Base-by-base conservation (phyloP, 208 protist genomes). In the Trypanosoma congolense region DNA sequence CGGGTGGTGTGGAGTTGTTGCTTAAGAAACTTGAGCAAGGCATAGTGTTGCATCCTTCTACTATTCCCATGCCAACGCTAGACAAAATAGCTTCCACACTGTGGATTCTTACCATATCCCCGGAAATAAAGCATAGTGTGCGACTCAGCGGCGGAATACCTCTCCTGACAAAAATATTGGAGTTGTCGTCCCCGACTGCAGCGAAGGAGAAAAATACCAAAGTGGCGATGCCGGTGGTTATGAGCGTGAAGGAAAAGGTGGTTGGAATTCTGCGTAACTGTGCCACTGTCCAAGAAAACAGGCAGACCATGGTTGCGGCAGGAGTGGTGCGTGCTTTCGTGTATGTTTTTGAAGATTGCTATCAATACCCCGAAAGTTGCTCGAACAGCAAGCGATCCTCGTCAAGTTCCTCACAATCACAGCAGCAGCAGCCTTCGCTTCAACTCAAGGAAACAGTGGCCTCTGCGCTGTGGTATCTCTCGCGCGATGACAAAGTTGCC, bases 71-170 rank as follows among this genome's bases (percentile, higher is more conserved):
- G n/a, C 70, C 65, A 19, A 87, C 83, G 14, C 26, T 96, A 19
- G 92, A 96, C 54, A 97, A 96, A 51, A 49, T 97, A n/a, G 80
- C 76, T 14, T 85, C 80, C 21, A 94, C 84, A 28, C 65, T 97
- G 25, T 96, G 88, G 90, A 95, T 97, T 53, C 63, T 94, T 33
- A 92, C 83, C 30, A 90, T 92, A 46, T 83, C 87, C 22, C 80
- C 82, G 0, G 85, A 95, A 28, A 93, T 93, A 68, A 97, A 97
- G 65, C 77, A 90, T 56, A 78, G 76, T 4, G 75, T 97, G 12
- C 66, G 80, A 33, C 59, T 79, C n/a, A 64, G 67, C 31, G 82
- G 80, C 3, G 92, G 86, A 12, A 86, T 95, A 35, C 72, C 90
- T 25, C 46, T 76, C 1, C 61, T 96, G n/a, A 57, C 76, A 6